phyloP scores from a whole-genome alignment of 768 basidiomycete species.

The Lepiota venenata region DNA sequence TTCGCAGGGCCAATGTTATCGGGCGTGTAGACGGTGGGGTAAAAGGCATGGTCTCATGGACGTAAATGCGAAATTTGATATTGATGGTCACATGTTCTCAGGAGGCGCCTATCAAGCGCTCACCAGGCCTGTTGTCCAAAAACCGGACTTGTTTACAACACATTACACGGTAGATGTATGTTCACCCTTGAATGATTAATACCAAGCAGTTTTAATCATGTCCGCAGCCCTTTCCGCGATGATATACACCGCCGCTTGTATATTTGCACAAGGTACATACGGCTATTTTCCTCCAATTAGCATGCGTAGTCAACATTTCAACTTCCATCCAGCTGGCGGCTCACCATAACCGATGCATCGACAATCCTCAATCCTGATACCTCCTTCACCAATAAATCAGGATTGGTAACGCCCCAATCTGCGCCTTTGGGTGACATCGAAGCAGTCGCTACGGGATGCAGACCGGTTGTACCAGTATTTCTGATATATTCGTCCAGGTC shows the following conservation, averaged over 20 bases:
- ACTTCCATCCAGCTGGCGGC: slow-evolving; percentile 1
- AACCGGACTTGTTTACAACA: no score
- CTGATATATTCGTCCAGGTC: slow-evolving; percentile 18
- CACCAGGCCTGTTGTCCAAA: no score
- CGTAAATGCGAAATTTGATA: no score
- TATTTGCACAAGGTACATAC: slow-evolving; percentile 15
- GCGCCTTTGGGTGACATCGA: slow-evolving; percentile 26
- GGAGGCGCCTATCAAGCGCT: no score
- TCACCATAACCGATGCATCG: slow-evolving; percentile 33
- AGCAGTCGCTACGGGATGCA: slow-evolving; percentile 31
- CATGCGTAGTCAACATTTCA: neutral
- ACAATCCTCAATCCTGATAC: slow-evolving; percentile 32
- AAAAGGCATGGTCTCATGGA: no score
- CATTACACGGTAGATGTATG: no score
- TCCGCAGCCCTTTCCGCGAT: slow-evolving; percentile 16
- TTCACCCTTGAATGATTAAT: neutral
- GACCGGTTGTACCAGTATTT: slow-evolving; percentile 17
- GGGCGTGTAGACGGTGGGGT: no score
- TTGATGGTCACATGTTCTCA: no score
- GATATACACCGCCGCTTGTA: slow-evolving; percentile 13
- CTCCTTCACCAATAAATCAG: slow-evolving; percentile 34
- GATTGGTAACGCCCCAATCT: slow-evolving; percentile 31
- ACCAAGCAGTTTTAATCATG: slow-evolving; percentile 13
- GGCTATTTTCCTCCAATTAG: slow-evolving; percentile 4
- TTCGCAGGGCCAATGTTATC: neutral